Conservation (phyloP, 1,284 basidiomycete species). For the Paramarasmius palmivorus region DNA sequence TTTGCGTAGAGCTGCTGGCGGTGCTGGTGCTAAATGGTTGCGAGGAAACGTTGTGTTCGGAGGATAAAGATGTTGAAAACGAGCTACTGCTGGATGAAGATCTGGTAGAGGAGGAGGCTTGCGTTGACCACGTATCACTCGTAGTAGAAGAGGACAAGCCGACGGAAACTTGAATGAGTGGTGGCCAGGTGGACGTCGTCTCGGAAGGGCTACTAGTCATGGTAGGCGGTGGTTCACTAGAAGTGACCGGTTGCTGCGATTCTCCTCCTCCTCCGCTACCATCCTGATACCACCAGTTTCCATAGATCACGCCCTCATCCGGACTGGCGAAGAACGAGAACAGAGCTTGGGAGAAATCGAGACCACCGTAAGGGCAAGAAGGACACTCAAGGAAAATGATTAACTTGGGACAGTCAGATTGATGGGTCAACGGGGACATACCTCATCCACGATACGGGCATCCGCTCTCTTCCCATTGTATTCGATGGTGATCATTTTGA, state of each 20-base stretch:
- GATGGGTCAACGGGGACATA: no score
- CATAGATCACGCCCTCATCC: not conserved
- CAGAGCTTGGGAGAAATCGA: not conserved
- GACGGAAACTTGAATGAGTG: no score
- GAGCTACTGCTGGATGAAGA: no score
- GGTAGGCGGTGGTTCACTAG: not conserved
- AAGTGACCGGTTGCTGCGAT: slow-evolving; percentile 23
- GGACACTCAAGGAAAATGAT: slow-evolving; percentile 21
- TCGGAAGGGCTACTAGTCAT: no score
- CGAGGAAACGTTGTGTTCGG: no score
- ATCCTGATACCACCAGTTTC: not conserved
- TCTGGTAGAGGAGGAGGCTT: no score
- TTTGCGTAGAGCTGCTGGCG: no score
- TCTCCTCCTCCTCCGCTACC: no score
- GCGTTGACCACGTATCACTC: no score
- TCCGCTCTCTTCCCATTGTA: slow-evolving; percentile 55
- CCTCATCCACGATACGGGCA: not conserved
- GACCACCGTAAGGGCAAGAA: not conserved
- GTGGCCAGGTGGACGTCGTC: no score
- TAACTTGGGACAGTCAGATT: slow-evolving; percentile 24
- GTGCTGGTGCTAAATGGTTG: no score
- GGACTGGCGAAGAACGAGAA: not conserved
- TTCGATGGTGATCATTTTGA: slow-evolving; percentile 62
- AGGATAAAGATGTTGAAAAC: no score
- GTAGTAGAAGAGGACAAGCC: not conserved